Conservation (phyloP, 306 rosid species). For the Acacia confusa region DNA sequence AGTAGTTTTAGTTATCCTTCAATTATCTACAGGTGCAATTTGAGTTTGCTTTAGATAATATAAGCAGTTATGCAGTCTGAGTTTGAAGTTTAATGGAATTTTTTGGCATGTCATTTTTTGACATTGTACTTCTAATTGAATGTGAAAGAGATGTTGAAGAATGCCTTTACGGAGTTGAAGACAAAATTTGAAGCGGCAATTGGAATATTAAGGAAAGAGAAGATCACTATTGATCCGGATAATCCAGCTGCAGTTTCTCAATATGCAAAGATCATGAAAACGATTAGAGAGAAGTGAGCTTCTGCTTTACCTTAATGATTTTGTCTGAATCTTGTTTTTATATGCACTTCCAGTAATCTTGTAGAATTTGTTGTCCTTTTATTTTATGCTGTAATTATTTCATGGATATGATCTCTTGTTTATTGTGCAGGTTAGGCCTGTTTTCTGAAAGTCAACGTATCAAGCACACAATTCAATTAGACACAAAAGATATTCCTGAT, state of each 20-base stretch:
- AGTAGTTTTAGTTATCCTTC: slow-evolving; percentile 5
- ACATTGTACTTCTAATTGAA: slow-evolving; percentile 32
- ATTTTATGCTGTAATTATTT: neutral
- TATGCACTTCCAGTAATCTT: neutral
- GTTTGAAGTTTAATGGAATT: neutral
- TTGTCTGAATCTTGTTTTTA: neutral
- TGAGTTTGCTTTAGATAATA: neutral
- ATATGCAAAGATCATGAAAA: slow-evolving; percentile 84
- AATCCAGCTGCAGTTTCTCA: slow-evolving; percentile 89
- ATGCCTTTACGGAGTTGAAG: slow-evolving; percentile 76
- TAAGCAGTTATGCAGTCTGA: neutral
- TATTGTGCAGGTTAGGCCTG: slow-evolving; percentile 65
- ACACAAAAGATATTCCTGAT: slow-evolving; percentile 80
- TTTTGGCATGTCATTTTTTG: slow-evolving; percentile 27
- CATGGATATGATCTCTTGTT: slow-evolving; percentile 22
- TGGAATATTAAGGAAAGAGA: slow-evolving; percentile 73
- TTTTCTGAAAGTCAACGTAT: slow-evolving; percentile 72
- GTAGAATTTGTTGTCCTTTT: neutral
- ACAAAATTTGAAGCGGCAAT: slow-evolving; percentile 78
- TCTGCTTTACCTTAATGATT: slow-evolving; percentile 29
- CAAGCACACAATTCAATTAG: slow-evolving; percentile 47
- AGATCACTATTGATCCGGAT: slow-evolving; percentile 87
- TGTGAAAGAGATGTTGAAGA: slow-evolving; percentile 79
- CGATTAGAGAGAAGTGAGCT: slow-evolving; percentile 80
- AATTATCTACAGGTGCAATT: neutral